phyloP scores from a whole-genome alignment of 2,329 filamentous ascomycete genomes.

The Cladosporium sp. region DNA sequence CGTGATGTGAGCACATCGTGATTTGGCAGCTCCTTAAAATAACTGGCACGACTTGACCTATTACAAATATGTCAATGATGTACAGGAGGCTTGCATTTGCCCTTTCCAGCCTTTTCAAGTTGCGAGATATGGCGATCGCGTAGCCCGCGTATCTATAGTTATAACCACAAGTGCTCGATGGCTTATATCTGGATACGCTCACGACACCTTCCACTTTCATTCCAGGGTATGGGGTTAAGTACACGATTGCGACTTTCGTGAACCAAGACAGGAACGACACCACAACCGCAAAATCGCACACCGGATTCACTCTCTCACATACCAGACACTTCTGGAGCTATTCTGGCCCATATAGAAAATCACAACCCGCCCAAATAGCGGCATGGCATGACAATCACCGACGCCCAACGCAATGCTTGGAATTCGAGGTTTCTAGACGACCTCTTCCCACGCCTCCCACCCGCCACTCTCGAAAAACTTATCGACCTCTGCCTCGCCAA shows the following conservation, averaged over 20 bases:
- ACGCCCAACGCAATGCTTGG: constrained; percentile 29
- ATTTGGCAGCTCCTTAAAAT: not conserved
- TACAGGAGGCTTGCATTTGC: not conserved
- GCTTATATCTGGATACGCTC: not conserved
- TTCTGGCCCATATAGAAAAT: not conserved
- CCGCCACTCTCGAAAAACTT: constrained; percentile 26
- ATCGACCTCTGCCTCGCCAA: constrained; percentile 35
- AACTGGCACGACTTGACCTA: too few species aligned
- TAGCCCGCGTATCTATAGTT: not conserved
- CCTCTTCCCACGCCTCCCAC: constrained; percentile 34
- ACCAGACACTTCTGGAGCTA: not conserved
- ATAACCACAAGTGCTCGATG: not conserved
- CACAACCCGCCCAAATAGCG: not conserved
- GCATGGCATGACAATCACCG: constrained; percentile 5
- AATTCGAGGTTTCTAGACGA: constrained; percentile 32
- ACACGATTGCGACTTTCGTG: not conserved
- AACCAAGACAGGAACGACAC: not conserved
- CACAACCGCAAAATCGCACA: not conserved
- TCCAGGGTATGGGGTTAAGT: not conserved
- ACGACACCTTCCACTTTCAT: not conserved
- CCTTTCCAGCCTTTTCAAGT: not conserved
- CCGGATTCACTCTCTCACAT: not conserved
- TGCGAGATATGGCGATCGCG: not conserved
- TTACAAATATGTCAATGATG: not conserved
- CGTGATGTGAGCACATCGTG: not conserved